Percentiles rank a stretch among this genome's conserved stretches.
Evolutionary conservation across 75 land plant species (phyloP).

Genomic region (Sequoia sempervirens): DNA sequence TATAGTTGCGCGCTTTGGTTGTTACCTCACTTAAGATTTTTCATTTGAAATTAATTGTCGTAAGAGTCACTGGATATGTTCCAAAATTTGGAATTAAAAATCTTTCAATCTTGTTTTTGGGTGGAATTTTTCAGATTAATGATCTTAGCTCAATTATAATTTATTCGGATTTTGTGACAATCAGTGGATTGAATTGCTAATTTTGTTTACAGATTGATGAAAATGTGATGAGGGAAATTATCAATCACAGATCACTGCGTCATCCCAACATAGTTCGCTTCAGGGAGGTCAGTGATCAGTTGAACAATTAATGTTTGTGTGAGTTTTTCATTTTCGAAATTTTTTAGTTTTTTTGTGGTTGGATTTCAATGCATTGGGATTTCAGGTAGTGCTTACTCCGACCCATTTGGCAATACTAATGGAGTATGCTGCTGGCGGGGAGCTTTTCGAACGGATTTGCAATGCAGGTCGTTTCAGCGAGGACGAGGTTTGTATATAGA

Average conservation of each 20-base stretch:
- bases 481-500: constrained; percentile 17
- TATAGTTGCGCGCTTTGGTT: no score
- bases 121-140: neutral
- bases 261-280: constrained; percentile 72
- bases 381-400: constrained; percentile 43
- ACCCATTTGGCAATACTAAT: constrained; percentile 69
- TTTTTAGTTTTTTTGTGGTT: neutral
- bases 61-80: no score
- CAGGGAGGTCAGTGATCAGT: constrained; percentile 44
- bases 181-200: neutral
- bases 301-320: neutral
- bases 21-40: no score
- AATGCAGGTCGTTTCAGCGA: constrained; percentile 66
- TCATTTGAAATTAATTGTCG: no score
- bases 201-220: constrained; percentile 56
- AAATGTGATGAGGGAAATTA: constrained; percentile 68
- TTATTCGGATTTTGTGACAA: no score
- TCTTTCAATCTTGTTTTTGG: neutral
- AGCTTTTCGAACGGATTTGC: constrained; percentile 68
- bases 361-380: neutral
- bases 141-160: neutral
- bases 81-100: no score
- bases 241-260: constrained; percentile 58
- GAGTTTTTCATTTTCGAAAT: neutral
- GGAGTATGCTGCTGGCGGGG: constrained; percentile 78